A percentile compares a stretch with the other conserved stretches of the same genome.
Conservation (phyloP, 2,329 filamentous ascomycete species). For the Thelonectria blattea region DNA sequence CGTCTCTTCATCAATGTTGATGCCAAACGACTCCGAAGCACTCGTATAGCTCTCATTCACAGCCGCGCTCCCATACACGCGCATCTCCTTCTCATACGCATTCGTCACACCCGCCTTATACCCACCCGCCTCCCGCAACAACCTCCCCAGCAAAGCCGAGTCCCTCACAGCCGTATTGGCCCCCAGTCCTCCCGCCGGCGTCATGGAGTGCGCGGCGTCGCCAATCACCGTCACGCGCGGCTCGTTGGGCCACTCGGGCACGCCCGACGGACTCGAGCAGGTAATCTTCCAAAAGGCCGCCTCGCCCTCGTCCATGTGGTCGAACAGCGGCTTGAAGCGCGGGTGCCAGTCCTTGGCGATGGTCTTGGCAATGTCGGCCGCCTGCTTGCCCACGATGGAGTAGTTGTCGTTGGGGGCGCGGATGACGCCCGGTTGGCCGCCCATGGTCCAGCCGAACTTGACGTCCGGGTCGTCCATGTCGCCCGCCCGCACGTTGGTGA, state of each 20-base stretch:
- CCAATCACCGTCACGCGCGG: conserved; percentile 64
- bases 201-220: conserved; percentile 65
- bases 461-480: conserved; percentile 64
- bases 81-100: conserved; percentile 68
- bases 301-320: conserved; percentile 61
- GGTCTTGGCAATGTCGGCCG: conserved; percentile 62
- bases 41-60: conserved; percentile 60
- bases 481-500: conserved; percentile 67
- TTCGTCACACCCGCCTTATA: conserved; percentile 59
- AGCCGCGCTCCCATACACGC: conserved; percentile 62
- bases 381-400: conserved; percentile 60
- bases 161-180: conserved; percentile 64
- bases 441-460: conserved; percentile 70
- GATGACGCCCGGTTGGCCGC: conserved; percentile 62
- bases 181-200: conserved; percentile 60
- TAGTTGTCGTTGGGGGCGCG: conserved; percentile 65
- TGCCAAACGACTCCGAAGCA: conserved; percentile 51
- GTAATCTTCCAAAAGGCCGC: conserved; percentile 73
- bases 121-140: conserved; percentile 60
- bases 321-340: conserved; percentile 61
- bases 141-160: conserved; percentile 58
- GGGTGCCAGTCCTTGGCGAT: conserved; percentile 63
- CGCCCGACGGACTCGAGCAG: conserved; percentile 63
- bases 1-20: conserved; percentile 52
- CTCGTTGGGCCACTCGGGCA: conserved; percentile 66